A percentile compares a stretch with the other conserved stretches of the same genome.
These are phyloP conservation scores for Coemansia sp. DNA, from an alignment of 192 early-diverging fungal species.

Conservation along the genomic window DNA sequence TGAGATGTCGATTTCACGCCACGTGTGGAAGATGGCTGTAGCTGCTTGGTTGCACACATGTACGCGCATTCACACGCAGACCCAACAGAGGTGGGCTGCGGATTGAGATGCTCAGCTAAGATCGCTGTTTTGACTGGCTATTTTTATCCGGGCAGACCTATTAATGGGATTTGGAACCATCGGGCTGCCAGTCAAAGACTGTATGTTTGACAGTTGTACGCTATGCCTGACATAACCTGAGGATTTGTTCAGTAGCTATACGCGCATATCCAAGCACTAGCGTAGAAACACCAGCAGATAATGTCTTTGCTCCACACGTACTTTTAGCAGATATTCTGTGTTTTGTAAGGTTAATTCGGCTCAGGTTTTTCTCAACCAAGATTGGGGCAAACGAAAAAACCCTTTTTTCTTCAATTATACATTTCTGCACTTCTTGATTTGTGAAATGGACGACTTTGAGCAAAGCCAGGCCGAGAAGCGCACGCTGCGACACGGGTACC, in stretches of 20 bases:
- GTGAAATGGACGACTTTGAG: constrained; percentile 8
- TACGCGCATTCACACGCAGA: background rate
- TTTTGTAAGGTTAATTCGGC: too few species aligned
- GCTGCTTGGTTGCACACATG: too few species aligned
- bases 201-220: background rate
- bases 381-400: background rate
- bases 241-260: too few species aligned
- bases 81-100: background rate
- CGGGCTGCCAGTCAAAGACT: background rate
- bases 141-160: background rate
- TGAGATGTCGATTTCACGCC: too few species aligned
- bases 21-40: too few species aligned
- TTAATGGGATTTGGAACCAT: background rate
- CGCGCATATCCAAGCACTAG: too few species aligned
- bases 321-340: too few species aligned
- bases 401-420: background rate
- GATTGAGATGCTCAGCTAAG: background rate
- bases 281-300: too few species aligned
- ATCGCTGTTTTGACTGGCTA: background rate
- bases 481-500: constrained; percentile 41
- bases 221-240: background rate
- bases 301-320: too few species aligned
- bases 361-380: too few species aligned
- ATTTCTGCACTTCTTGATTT: background rate
- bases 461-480: constrained; percentile 26